Conservation (phyloP, 805 yeast genomes). For the Saccharomyces jurei region DNA sequence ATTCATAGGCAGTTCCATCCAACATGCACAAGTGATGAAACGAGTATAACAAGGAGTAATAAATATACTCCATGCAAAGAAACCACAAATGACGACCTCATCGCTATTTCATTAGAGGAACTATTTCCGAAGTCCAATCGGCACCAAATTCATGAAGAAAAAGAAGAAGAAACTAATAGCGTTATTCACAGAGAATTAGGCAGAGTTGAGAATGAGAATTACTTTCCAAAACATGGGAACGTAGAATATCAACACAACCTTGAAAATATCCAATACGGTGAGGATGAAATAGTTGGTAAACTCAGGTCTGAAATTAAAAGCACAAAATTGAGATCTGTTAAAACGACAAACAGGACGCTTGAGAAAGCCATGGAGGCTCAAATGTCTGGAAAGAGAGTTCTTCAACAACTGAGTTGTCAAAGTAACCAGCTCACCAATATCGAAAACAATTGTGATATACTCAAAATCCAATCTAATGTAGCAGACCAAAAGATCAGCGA, state of each 20-base stretch:
- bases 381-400: neutral
- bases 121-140: neutral
- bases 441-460: neutral
- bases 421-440: neutral
- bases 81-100: neutral
- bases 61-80: neutral
- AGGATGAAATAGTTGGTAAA: neutral
- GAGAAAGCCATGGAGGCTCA: neutral
- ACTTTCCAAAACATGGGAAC: neutral
- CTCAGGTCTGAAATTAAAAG: neutral
- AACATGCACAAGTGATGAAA: neutral
- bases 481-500: neutral
- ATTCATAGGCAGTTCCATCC: neutral
- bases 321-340: neutral
- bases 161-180: neutral
- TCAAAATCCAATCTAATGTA: neutral
- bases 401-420: neutral
- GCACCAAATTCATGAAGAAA: neutral
- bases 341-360: neutral
- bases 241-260: neutral
- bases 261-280: neutral
- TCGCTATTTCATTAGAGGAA: neutral
- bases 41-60: neutral
- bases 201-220: neutral
- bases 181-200: neutral